These are phyloP conservation scores for Platanthera zijinensis DNA, from an alignment of 106 monocot species.

Conservation along the genomic window DNA sequence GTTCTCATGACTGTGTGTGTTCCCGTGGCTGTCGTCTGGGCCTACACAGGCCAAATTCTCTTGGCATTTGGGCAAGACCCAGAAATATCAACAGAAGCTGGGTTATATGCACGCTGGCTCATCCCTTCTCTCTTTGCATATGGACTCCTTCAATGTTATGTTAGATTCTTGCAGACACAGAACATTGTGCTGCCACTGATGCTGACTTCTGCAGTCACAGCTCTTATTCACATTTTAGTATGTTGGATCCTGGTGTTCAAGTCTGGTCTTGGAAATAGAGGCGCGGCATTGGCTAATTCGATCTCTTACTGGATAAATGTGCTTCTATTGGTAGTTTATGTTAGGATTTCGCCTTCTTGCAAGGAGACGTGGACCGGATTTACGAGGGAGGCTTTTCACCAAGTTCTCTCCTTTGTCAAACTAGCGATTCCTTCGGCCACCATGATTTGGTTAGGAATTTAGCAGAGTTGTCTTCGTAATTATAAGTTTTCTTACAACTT, in stretches of 20 bases:
- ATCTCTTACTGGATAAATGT: constrained; percentile 41
- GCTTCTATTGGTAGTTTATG: constrained; percentile 22
- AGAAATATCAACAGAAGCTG: neutral
- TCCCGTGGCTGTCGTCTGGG: neutral
- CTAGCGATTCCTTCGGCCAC: constrained; percentile 37
- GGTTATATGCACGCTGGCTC: constrained; percentile 28
- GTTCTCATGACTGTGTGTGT: neutral
- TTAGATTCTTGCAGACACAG: constrained; percentile 36
- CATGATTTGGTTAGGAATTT: constrained; percentile 34
- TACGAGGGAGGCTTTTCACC: constrained; percentile 31
- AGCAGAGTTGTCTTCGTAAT: neutral
- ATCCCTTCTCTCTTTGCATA: constrained; percentile 38
- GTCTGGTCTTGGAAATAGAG: constrained; percentile 30
- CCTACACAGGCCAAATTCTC: neutral
- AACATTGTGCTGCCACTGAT: constrained; percentile 29
- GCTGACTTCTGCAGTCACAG: constrained; percentile 19
- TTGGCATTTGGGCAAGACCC: neutral
- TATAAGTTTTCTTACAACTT: no score
- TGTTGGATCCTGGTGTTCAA: constrained; percentile 39
- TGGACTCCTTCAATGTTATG: constrained; percentile 21
- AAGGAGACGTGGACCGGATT: constrained; percentile 37
- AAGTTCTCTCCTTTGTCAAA: constrained; percentile 23
- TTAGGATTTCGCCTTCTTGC: constrained; percentile 28
- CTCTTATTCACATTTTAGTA: constrained; percentile 20
- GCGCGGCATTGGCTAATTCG: constrained; percentile 32